A percentile compares a stretch with the other conserved stretches of the same genome.
phyloP scores from a whole-genome alignment of 176 grass and related monocot species.

The Oryza meridionalis region DNA sequence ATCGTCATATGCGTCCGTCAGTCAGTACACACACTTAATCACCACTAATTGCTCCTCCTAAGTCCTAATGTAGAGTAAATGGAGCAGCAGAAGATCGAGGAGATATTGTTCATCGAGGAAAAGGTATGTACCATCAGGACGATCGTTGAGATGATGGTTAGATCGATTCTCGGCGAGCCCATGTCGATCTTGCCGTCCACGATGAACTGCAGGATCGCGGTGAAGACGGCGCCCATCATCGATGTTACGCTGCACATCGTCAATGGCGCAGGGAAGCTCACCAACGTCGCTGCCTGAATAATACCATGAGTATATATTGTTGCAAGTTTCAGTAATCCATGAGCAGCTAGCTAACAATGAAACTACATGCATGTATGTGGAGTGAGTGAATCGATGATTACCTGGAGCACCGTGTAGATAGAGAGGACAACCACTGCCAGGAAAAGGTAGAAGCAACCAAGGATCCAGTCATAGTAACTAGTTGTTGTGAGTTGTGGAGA shows the following conservation, averaged over 20 bases:
- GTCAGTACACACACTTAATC: neutral
- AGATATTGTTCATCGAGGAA: no score
- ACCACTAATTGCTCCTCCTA: neutral
- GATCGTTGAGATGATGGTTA: slow-evolving; percentile 24
- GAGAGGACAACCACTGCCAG: slow-evolving; percentile 38
- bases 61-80: no score
- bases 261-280: slow-evolving; percentile 50
- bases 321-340: neutral
- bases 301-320: neutral
- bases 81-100: neutral
- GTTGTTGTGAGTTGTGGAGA: neutral
- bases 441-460: slow-evolving; percentile 66
- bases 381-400: slow-evolving; percentile 14
- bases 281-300: slow-evolving; percentile 46
- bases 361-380: neutral
- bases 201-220: slow-evolving; percentile 36
- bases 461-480: slow-evolving; percentile 52
- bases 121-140: slow-evolving; percentile 43
- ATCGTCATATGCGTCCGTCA: neutral
- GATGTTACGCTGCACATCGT: slow-evolving; percentile 44
- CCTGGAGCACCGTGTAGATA: slow-evolving; percentile 58
- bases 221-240: slow-evolving; percentile 50
- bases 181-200: slow-evolving; percentile 49
- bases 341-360: neutral
- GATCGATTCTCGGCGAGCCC: slow-evolving; percentile 34